Evolutionary conservation across 148 eudicot species (phyloP).

Genomic region (Persicaria tinctoria): DNA sequence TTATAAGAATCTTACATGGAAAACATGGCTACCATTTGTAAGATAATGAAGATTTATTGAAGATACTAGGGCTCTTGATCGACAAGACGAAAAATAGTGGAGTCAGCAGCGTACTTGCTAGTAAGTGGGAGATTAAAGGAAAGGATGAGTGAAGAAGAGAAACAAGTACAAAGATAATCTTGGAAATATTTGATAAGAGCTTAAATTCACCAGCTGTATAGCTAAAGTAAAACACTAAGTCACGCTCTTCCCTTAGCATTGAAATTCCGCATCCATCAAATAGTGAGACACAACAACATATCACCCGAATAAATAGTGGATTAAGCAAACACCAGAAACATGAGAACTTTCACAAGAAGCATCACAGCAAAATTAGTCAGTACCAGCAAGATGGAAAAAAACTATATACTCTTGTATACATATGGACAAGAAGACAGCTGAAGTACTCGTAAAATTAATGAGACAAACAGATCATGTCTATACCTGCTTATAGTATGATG

Average conservation of each 20-base stretch:
- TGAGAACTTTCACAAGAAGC: not conserved
- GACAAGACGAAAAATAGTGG: not conserved
- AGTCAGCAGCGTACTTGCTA: not conserved
- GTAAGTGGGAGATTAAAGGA: not conserved
- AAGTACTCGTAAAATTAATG: not conserved
- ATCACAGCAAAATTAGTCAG: not conserved
- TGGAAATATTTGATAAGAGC: not conserved
- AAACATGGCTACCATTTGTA: not conserved
- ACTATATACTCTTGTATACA: not conserved
- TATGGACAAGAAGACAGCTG: not conserved
- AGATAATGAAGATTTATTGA: not conserved
- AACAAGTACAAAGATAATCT: not conserved
- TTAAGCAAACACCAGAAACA: not conserved
- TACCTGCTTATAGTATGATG: conserved; percentile 77
- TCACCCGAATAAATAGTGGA: not conserved
- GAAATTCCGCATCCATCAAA: not conserved
- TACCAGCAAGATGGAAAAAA: not conserved
- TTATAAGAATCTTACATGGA: not conserved
- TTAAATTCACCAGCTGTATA: not conserved
- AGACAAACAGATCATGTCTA: not conserved
- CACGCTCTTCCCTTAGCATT: not conserved
- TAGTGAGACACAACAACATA: not conserved
- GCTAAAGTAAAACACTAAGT: not conserved
- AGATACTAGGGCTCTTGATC: not conserved
- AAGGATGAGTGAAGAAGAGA: not conserved